These are phyloP conservation scores for Citrus cavaleriei DNA, from an alignment of 345 rosid genomes.

Conservation along the genomic window DNA sequence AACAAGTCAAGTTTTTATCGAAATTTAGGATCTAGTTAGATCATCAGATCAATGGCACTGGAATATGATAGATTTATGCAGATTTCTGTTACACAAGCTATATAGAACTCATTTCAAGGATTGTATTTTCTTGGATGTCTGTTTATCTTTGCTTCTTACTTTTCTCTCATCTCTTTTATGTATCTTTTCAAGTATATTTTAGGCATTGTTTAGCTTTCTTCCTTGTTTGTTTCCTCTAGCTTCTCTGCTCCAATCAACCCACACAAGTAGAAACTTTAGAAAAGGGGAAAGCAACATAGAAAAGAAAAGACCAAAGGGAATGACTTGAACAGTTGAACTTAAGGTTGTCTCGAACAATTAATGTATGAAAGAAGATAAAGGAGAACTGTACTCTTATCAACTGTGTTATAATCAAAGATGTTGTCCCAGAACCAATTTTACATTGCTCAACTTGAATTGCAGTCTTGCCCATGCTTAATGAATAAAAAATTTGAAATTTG, in stretches of 20 bases:
- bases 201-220: neutral
- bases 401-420: neutral
- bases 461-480: neutral
- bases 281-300: too few species aligned
- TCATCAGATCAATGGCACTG: neutral
- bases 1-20: neutral
- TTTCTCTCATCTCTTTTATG: neutral
- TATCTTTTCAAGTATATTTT: neutral
- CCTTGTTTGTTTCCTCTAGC: neutral
- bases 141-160: neutral
- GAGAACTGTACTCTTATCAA: neutral
- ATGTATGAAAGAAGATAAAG: neutral
- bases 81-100: neutral
- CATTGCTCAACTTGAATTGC: neutral
- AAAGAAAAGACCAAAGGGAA: too few species aligned
- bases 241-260: neutral
- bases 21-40: neutral
- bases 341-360: neutral
- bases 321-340: neutral
- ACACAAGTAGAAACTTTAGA: too few species aligned
- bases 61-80: neutral
- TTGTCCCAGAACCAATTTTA: neutral
- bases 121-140: neutral
- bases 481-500: constrained; percentile 11
- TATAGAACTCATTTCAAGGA: too few species aligned